Conservation (phyloP, 148 eudicot genomes). For the Rhododendron vialii region DNA sequence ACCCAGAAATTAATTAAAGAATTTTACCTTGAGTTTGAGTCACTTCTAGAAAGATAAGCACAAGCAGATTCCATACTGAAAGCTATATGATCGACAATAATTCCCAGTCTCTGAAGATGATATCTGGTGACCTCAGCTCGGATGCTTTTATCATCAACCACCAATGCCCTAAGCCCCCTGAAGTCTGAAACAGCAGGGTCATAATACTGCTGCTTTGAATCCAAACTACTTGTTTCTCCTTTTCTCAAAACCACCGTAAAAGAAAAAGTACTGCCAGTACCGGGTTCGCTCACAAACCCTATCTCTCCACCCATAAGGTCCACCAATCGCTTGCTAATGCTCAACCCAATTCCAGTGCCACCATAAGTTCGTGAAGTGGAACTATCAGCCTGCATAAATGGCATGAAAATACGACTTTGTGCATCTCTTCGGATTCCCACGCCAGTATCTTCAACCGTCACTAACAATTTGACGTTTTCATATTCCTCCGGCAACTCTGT, state of each 20-base stretch:
- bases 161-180: slow-evolving; percentile 59
- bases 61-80: slow-evolving; percentile 44
- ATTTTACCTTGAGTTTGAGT: slow-evolving; percentile 38
- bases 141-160: slow-evolving; percentile 53
- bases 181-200: slow-evolving; percentile 53
- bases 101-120: slow-evolving; percentile 76
- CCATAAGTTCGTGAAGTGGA: slow-evolving; percentile 91
- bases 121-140: slow-evolving; percentile 72
- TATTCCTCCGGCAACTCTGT: slow-evolving; percentile 20
- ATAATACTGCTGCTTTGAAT: slow-evolving; percentile 29
- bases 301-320: slow-evolving; percentile 93
- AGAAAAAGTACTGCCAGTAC: slow-evolving; percentile 76
- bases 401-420: slow-evolving; percentile 67
- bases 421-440: slow-evolving; percentile 76
- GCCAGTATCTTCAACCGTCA: slow-evolving; percentile 91
- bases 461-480: slow-evolving; percentile 46
- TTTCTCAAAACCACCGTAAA: slow-evolving; percentile 53
- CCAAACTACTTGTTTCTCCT: slow-evolving; percentile 35
- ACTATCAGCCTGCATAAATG: slow-evolving; percentile 98
- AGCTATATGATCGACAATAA: slow-evolving; percentile 43
- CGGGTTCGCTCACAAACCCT: slow-evolving; percentile 67
- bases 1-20: background rate
- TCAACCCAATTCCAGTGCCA: slow-evolving; percentile 96
- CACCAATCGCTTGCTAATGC: slow-evolving; percentile 84
- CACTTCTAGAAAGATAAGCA: slow-evolving; percentile 27